Evolutionary conservation across 2,329 filamentous ascomycete species (phyloP).

Genomic region (Pseudocercospora fijiensis): DNA sequence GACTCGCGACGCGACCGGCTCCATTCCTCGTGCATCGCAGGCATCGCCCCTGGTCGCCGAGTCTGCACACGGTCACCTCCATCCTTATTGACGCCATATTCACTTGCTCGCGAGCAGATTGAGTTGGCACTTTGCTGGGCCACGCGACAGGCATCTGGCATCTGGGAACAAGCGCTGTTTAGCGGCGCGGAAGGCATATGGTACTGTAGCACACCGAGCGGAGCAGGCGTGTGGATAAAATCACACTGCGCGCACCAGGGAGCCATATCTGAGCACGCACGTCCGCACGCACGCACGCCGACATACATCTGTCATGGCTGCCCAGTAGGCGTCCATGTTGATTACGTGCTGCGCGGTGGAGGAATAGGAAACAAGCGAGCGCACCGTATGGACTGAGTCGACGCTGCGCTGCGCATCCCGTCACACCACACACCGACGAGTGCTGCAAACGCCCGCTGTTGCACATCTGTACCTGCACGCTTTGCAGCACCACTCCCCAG

Average conservation of each 20-base stretch:
- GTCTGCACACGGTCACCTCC: slow-evolving; percentile 8
- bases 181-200: not conserved
- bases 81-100: slow-evolving; percentile 20
- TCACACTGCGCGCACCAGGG: not conserved
- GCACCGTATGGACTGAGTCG: not conserved
- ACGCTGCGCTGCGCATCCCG: not conserved
- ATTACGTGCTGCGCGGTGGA: not conserved
- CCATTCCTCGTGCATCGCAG: not conserved
- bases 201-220: not conserved
- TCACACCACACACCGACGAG: not conserved
- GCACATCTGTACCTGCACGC: not conserved
- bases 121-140: slow-evolving; percentile 1
- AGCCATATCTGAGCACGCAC: not conserved
- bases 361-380: not conserved
- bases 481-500: not conserved
- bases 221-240: not conserved
- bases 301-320: slow-evolving; percentile 11
- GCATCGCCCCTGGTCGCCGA: slow-evolving; percentile 13
- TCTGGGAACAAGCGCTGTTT: not conserved
- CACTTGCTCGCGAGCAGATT: slow-evolving; percentile 11
- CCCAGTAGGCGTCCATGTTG: not conserved
- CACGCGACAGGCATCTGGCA: slow-evolving; percentile 2
- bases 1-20: not conserved
- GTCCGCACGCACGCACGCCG: not conserved
- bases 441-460: slow-evolving; percentile 14